Conservation (phyloP, 116 monocot species). For the Dioscorea cayenensis region DNA sequence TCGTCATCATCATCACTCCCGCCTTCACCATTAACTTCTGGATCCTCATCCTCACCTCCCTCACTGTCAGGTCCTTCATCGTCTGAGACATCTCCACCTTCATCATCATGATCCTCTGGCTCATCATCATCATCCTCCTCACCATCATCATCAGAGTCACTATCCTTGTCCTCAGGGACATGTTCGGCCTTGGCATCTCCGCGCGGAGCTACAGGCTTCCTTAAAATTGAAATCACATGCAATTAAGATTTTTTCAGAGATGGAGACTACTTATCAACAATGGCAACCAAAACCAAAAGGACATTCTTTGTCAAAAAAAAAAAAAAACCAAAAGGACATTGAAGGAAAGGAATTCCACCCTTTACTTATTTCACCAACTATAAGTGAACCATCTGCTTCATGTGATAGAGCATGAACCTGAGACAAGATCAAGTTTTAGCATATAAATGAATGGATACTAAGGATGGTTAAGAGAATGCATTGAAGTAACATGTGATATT, state of each 20-base stretch:
- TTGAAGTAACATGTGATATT: background rate
- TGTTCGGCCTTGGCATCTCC: slow-evolving; percentile 17
- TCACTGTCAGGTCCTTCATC: slow-evolving; percentile 10
- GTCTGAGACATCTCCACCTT: slow-evolving; percentile 16
- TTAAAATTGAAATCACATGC: background rate
- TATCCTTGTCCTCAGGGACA: slow-evolving; percentile 27
- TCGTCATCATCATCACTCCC: slow-evolving; percentile 17
- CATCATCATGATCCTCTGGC: slow-evolving; percentile 19
- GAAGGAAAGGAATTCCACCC: slow-evolving; percentile 12
- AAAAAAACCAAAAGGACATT: too few relatives aligned
- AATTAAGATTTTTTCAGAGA: background rate
- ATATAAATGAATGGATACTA: background rate
- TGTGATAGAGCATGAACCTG: slow-evolving; percentile 13
- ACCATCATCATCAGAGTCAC: slow-evolving; percentile 33
- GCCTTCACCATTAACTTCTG: background rate
- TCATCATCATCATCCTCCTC: slow-evolving; percentile 27
- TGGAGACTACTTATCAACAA: background rate
- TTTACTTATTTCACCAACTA: slow-evolving; percentile 7
- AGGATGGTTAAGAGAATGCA: too few relatives aligned
- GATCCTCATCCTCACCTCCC: too few relatives aligned
- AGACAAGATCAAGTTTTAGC: background rate
- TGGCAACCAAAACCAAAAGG: too few relatives aligned
- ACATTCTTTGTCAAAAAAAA: too few relatives aligned
- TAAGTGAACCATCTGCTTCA: background rate
- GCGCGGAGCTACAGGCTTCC: slow-evolving; percentile 9